Evolutionary conservation across 2,329 filamentous ascomycete genomes (phyloP), one percentile per base, ranked within the genome.

Genomic region (Endothia cerciana): DNA sequence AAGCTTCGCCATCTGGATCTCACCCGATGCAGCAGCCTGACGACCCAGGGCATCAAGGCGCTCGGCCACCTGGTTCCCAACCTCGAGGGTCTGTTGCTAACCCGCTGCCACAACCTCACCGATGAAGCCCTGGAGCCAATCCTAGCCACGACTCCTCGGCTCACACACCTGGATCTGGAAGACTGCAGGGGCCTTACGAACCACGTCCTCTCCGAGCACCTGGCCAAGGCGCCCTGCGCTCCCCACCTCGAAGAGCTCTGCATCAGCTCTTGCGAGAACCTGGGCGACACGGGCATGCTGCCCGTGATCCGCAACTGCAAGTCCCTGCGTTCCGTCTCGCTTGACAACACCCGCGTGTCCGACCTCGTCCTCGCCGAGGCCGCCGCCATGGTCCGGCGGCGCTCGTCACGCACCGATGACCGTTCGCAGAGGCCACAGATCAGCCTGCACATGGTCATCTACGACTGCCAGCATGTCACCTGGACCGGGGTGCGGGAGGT

Each of bases 261-360:
- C 63, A 85, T 98, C 71, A 94, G 92, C 72, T 97, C 93, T 76
- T 99, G 95, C 75, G 94, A 97, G 75, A 88, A 86, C 64, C 78
- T 99, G 2, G 89, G 93, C 30, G 95, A 98, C 74, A 80, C 83
- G 0, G 94, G 94, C 64, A 91, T 97, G 86, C 82, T 97, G 0
- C 91, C 91, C 0, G 81, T 97, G 2, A 82, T 98, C 71, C 92
- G 93, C 73, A 85, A 84, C 38, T 97, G 93, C 76, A 83, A 85
- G 0, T 83, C 80, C 17, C 83, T 98, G 17, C 82, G 83, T 58
- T 91, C 84, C 38, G 80, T 97, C 17, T 92, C 96, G 62, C 89
- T 98, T 83, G 95, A 99, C 80, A 98, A 98, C 76, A 98, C 94
- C 0, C 89, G 91, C 57, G 88, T 97, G 69, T 94, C 92, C 19